These are phyloP conservation scores for Podospora conica DNA, from an alignment of 495 filamentous ascomycete species.

Conservation along the genomic window DNA sequence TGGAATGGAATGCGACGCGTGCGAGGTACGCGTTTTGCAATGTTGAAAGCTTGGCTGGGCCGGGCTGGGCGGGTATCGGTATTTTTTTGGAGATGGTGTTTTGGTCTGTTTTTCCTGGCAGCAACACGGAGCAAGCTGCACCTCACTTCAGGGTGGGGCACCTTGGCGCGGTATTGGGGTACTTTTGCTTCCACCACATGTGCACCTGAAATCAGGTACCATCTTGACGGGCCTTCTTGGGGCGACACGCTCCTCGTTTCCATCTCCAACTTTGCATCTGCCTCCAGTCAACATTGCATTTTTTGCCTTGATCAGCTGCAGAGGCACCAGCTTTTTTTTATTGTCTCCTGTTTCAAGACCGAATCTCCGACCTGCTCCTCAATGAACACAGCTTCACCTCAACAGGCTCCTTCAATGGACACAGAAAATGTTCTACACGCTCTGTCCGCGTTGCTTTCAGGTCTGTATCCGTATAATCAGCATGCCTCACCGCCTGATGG, in stretches of 20 bases:
- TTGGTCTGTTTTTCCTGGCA: slow-evolving; percentile 11
- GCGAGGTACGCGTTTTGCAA: slow-evolving; percentile 6
- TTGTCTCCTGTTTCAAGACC: background rate
- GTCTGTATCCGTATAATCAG: too few relatives aligned
- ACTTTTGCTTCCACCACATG: background rate
- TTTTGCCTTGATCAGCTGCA: background rate
- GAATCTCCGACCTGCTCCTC: background rate
- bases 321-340: background rate
- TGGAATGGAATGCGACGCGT: slow-evolving; percentile 4
- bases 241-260: background rate
- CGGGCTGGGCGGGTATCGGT: background rate
- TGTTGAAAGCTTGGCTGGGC: background rate
- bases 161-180: background rate
- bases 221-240: background rate
- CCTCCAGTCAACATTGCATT: background rate
- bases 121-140: background rate
- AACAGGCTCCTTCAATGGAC: background rate
- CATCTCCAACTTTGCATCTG: background rate
- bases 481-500: slow-evolving; percentile 39
- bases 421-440: background rate
- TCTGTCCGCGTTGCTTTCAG: background rate
- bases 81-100: slow-evolving; percentile 6
- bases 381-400: background rate
- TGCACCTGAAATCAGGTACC: background rate
- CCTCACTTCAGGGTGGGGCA: background rate